Percentiles rank a stretch among this genome's conserved stretches.
Conservation (phyloP, 2,329 filamentous ascomycete species). For the Aspergillus texensis region DNA sequence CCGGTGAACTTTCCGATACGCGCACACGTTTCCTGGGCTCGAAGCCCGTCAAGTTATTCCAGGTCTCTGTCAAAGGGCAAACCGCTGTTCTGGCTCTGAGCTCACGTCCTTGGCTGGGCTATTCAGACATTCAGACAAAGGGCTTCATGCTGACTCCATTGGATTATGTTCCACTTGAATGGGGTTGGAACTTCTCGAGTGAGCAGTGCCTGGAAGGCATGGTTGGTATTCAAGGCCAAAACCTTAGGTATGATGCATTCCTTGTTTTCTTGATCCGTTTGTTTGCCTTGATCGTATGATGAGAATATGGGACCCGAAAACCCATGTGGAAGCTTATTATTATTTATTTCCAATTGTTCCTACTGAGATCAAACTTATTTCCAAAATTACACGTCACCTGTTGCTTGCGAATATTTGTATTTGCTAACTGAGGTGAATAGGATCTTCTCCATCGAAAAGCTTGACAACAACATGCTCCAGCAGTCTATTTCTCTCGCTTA, state of each 20-base stretch:
- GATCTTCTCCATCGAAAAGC: slow-evolving; percentile 87
- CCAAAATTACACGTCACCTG: neutral
- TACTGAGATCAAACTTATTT: slow-evolving; percentile 66
- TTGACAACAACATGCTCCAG: slow-evolving; percentile 83
- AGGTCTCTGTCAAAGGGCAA: slow-evolving; percentile 83
- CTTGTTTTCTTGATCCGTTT: slow-evolving; percentile 16
- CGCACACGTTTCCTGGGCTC: slow-evolving; percentile 92
- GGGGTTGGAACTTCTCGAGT: slow-evolving; percentile 95
- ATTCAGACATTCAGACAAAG: slow-evolving; percentile 83
- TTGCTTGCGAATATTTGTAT: neutral
- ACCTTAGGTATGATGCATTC: slow-evolving; percentile 69
- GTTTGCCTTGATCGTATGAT: slow-evolving; percentile 45
- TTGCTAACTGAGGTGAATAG: slow-evolving; percentile 44
- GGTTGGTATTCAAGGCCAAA: slow-evolving; percentile 89
- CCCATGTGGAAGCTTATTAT: slow-evolving; percentile 50
- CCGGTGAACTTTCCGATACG: slow-evolving; percentile 92
- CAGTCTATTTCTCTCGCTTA: slow-evolving; percentile 85
- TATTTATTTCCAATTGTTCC: slow-evolving; percentile 85
- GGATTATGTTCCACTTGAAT: slow-evolving; percentile 84
- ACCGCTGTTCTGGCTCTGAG: slow-evolving; percentile 87
- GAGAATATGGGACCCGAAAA: slow-evolving; percentile 43
- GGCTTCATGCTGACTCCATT: slow-evolving; percentile 91
- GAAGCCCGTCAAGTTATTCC: slow-evolving; percentile 85
- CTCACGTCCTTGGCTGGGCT: slow-evolving; percentile 94
- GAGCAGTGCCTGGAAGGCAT: slow-evolving; percentile 92